A percentile compares a stretch with the other conserved stretches of the same genome.
phyloP scores from a whole-genome alignment of 2,329 filamentous ascomycete species.

The Hypomyces perniciosus region DNA sequence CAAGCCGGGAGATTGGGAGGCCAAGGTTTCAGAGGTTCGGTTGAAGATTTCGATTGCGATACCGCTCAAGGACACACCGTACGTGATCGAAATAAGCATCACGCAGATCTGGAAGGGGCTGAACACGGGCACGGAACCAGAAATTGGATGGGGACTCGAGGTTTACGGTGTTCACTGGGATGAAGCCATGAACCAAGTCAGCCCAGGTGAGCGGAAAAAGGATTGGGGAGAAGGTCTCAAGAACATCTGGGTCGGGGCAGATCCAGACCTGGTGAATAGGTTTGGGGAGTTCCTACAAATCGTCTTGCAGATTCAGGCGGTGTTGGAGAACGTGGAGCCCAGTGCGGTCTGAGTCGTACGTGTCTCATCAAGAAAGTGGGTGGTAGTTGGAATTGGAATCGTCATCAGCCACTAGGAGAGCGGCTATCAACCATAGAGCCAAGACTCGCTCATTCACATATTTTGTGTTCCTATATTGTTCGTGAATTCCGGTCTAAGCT shows the following conservation, averaged over 20 bases:
- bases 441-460: neutral
- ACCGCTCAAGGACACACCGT: slow-evolving; percentile 26
- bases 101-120: slow-evolving; percentile 24
- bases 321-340: slow-evolving; percentile 17
- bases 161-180: slow-evolving; percentile 32
- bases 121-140: slow-evolving; percentile 13
- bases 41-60: slow-evolving; percentile 24
- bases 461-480: neutral
- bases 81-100: slow-evolving; percentile 28
- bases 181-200: slow-evolving; percentile 27
- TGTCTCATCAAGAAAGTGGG: neutral
- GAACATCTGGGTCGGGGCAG: slow-evolving; percentile 28
- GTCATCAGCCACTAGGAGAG: neutral
- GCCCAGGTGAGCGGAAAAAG: slow-evolving; percentile 19
- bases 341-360: neutral
- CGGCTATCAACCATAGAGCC: too few species aligned
- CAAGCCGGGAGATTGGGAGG: neutral
- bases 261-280: slow-evolving; percentile 18
- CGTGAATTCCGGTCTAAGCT: slow-evolving; percentile 1
- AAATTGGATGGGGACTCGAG: slow-evolving; percentile 26
- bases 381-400: neutral
- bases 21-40: slow-evolving; percentile 15
- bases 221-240: slow-evolving; percentile 26
- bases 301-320: slow-evolving; percentile 27
- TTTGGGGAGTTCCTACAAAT: slow-evolving; percentile 25